phyloP scores from a whole-genome alignment of 495 filamentous ascomycete species.

The Neurospora terricola region DNA sequence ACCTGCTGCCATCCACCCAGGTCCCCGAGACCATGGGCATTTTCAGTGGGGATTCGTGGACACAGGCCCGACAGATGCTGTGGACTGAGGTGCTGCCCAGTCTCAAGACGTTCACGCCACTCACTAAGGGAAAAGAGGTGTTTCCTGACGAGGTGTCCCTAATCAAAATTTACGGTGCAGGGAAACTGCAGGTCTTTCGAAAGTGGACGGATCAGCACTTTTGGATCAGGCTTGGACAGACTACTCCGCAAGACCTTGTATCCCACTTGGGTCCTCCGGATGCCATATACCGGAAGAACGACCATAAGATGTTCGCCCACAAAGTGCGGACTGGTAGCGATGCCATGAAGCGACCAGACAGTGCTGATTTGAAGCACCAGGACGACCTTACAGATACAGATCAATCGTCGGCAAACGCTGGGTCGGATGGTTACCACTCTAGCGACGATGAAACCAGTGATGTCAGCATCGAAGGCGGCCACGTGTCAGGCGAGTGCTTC shows the following conservation, averaged over 20 bases:
- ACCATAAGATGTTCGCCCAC: slow-evolving; percentile 86
- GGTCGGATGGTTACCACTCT: slow-evolving; percentile 52
- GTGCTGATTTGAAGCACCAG: slow-evolving; percentile 38
- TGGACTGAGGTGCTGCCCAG: slow-evolving; percentile 65
- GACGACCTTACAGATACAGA: slow-evolving; percentile 70
- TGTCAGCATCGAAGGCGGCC: slow-evolving; percentile 38
- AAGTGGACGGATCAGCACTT: slow-evolving; percentile 46
- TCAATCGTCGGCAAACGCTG: slow-evolving; percentile 66
- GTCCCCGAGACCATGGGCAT: slow-evolving; percentile 74
- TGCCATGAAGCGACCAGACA: slow-evolving; percentile 35
- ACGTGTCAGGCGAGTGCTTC: slow-evolving; percentile 65
- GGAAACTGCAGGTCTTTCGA: slow-evolving; percentile 65
- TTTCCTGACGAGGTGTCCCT: slow-evolving; percentile 73
- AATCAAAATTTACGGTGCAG: slow-evolving; percentile 62
- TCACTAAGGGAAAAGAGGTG: slow-evolving; percentile 51
- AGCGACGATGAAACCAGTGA: slow-evolving; percentile 55
- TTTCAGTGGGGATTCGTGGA: slow-evolving; percentile 82
- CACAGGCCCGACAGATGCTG: slow-evolving; percentile 61
- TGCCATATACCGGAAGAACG: slow-evolving; percentile 87
- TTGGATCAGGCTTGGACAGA: slow-evolving; percentile 64
- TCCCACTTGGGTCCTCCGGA: slow-evolving; percentile 89
- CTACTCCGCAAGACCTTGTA: slow-evolving; percentile 81
- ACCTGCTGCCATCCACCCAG: slow-evolving; percentile 67
- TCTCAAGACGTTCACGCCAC: slow-evolving; percentile 39
- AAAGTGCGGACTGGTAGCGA: slow-evolving; percentile 42